phyloP scores from a whole-genome alignment of 306 rosid genomes.

The Prinsepia uniflora region DNA sequence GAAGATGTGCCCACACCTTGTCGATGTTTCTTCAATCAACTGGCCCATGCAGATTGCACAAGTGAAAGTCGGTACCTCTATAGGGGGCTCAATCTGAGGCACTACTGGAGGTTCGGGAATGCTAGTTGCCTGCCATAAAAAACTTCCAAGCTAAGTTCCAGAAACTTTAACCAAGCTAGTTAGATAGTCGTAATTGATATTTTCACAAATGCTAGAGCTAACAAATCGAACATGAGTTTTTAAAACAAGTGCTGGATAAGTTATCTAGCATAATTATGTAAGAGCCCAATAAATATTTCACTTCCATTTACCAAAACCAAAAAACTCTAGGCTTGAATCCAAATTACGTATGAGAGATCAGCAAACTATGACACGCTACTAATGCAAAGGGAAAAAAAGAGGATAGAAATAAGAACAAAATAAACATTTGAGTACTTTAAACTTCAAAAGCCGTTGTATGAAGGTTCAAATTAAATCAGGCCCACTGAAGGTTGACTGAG shows the following conservation, averaged over 20 bases:
- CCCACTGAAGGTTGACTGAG: neutral
- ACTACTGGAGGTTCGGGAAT: neutral
- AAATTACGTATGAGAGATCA: neutral
- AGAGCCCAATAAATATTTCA: neutral
- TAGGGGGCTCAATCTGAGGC: neutral
- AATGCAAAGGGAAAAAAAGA: neutral
- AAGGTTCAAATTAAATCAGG: neutral
- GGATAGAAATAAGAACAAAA: neutral
- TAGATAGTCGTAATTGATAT: neutral
- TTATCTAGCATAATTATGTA: neutral
- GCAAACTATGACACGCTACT: neutral
- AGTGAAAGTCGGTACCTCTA: constrained; percentile 7
- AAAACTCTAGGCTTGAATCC: neutral
- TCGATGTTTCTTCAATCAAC: constrained; percentile 19
- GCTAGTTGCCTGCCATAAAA: constrained; percentile 8
- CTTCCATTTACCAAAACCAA: neutral
- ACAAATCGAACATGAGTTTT: neutral
- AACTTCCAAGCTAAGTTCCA: constrained; percentile 1
- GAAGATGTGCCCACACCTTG: constrained; percentile 14
- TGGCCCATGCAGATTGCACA: constrained; percentile 29
- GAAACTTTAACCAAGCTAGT: neutral
- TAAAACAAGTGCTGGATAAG: neutral
- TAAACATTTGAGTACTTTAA: neutral
- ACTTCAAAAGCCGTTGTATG: neutral
- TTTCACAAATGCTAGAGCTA: neutral